Evolutionary conservation across 2,329 filamentous ascomycete species (phyloP).

Genomic region (Escovopsis sp.): DNA sequence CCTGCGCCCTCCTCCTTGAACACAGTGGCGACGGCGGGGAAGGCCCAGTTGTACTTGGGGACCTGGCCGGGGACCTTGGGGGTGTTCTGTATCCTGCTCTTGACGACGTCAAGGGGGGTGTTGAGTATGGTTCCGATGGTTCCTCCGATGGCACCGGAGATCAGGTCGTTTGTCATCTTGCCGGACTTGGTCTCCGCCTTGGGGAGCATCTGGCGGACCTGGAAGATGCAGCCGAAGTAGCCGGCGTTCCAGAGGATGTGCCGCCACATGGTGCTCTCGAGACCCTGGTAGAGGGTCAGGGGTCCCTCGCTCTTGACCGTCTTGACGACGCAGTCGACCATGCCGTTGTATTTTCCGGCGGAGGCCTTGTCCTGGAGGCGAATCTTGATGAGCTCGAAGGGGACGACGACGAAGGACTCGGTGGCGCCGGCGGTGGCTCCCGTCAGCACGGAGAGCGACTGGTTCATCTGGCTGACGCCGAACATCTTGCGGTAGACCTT

Average conservation of each 20-base stretch:
- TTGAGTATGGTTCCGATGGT: slow-evolving; percentile 82
- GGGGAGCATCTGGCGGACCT: slow-evolving; percentile 75
- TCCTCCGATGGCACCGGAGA: slow-evolving; percentile 77
- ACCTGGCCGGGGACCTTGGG: slow-evolving; percentile 63
- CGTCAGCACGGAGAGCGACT: slow-evolving; percentile 80
- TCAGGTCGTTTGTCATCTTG: slow-evolving; percentile 74
- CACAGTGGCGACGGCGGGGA: slow-evolving; percentile 70
- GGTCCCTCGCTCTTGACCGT: slow-evolving; percentile 71
- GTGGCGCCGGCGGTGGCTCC: slow-evolving; percentile 91
- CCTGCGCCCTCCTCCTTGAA: slow-evolving; percentile 84
- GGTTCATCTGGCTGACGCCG: slow-evolving; percentile 73
- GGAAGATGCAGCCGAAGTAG: slow-evolving; percentile 98
- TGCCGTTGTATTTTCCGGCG: slow-evolving; percentile 72
- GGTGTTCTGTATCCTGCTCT: slow-evolving; percentile 93
- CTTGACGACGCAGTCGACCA: slow-evolving; percentile 66
- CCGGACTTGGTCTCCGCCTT: slow-evolving; percentile 62
- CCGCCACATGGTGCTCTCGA: slow-evolving; percentile 93
- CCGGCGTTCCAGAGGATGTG: slow-evolving; percentile 83
- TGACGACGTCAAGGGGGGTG: slow-evolving; percentile 94
- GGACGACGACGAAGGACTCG: slow-evolving; percentile 91
- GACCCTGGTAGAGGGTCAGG: slow-evolving; percentile 85
- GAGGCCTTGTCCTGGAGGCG: slow-evolving; percentile 91
- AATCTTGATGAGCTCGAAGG: slow-evolving; percentile 98
- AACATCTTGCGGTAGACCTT: slow-evolving; percentile 83
- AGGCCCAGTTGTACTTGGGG: slow-evolving; percentile 99